Evolutionary conservation across 805 yeast genomes (phyloP), one percentile per base, ranked within the genome.

Genomic region (Monosporozyma servazzii): DNA sequence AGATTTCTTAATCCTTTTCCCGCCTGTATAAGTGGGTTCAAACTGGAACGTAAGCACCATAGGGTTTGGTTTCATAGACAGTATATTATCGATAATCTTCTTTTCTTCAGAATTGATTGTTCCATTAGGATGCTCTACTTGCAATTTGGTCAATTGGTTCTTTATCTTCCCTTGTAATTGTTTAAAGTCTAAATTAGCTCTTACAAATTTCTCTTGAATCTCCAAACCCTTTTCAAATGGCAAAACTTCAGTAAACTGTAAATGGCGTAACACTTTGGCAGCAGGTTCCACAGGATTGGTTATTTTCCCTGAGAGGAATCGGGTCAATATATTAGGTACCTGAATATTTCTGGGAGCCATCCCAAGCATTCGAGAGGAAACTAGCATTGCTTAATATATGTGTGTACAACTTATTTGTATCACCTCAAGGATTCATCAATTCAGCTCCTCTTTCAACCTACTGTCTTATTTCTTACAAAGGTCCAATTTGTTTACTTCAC

Each of bases 11-110:
- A 89, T 86, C 55, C 96, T 76, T 58, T 90, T 81, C 1, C 99
- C 99, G 11, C 95, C 91, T 0, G 99, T 91, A 63, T 88, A 89
- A 0, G 89, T 88, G 2, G 89, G 88, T 18, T 80, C 74, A 70
- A 93, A 86, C 63, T 93, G 90, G 70, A 88, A 89, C 1, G 96
- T 84, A 15, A 91, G 70, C 5, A 90, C 66, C 0, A 83, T 75
- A 0, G 96, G 91, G 33, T 71, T 68, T 1, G 88, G 85, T 55
- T 78, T 76, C 74, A 71, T 65, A 1, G 62, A 55, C n/a, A 73
- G 46, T 20, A 78, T 73, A 47, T 72, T 73, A 15, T 70, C 64
- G 29, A 81, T 53, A 23, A 80, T 62, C 15, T 62, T 70, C 45
- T 71, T 67, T 55, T 80, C 86, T 53, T 74, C 73, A 5, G 75